phyloP scores from a whole-genome alignment of 768 basidiomycete species.

The Leucocoprinus sp. region DNA sequence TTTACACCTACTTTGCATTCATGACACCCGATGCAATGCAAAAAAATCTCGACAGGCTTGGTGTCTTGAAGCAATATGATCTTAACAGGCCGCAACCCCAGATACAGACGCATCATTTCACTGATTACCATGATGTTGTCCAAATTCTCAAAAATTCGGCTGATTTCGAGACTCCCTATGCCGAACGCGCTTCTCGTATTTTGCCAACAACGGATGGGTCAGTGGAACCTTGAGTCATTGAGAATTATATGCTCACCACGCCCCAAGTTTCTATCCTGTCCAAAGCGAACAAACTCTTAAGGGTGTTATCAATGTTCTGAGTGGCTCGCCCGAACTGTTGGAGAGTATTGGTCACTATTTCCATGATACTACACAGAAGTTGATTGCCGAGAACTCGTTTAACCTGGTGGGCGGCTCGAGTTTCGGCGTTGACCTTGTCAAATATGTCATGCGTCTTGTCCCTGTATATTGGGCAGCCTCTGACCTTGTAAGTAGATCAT shows the following conservation, averaged over 20 bases:
- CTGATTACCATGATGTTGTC: conserved; percentile 42
- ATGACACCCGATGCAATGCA: conserved; percentile 73
- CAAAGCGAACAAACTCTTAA: conserved; percentile 41
- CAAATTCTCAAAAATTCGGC: conserved; percentile 40
- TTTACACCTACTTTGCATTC: conserved; percentile 85
- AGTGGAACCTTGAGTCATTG: conserved; percentile 9
- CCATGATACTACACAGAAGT: conserved; percentile 51
- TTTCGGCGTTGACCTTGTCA: conserved; percentile 55
- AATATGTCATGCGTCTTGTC: conserved; percentile 55
- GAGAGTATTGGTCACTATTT: conserved; percentile 54
- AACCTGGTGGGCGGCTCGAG: conserved; percentile 46
- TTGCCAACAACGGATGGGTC: conserved; percentile 51
- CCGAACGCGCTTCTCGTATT: conserved; percentile 41
- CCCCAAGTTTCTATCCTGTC: conserved; percentile 57
- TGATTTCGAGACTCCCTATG: conserved; percentile 42
- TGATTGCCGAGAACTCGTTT: conserved; percentile 48
- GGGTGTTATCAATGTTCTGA: conserved; percentile 40
- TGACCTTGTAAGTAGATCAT: conserved; percentile 47
- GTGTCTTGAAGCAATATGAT: conserved; percentile 46
- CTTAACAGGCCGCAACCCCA: conserved; percentile 37
- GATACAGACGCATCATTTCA: conserved; percentile 23
- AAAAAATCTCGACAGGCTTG: conserved; percentile 45
- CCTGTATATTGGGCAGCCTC: conserved; percentile 64
- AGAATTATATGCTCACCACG: conserved; percentile 2
- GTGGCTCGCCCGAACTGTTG: conserved; percentile 36